Percentiles rank a stretch among this genome's conserved stretches.
Evolutionary conservation across 108 stramenopile genomes (phyloP).

Genomic region (Epipyxis sp.): DNA sequence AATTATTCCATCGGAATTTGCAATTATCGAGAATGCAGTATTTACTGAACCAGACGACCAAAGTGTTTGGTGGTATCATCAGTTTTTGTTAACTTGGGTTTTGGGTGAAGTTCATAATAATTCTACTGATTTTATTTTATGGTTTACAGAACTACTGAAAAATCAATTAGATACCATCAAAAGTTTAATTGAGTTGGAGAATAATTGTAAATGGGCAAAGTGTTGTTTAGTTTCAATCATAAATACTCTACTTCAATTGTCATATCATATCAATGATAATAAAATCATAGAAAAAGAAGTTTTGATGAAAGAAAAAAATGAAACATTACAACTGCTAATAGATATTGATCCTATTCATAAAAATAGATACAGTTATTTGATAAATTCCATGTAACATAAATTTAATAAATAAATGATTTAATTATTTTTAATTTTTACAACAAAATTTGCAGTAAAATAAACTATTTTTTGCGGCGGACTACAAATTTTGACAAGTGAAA

Average conservation of each 20-base stretch:
- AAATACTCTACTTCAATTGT: not conserved
- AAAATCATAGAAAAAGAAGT: too few relatives aligned
- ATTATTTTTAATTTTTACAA: too few relatives aligned
- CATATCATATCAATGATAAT: not conserved
- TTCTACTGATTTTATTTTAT: not conserved
- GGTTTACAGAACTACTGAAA: not conserved
- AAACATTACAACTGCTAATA: not conserved
- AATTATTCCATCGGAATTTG: not conserved
- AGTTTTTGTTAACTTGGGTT: slow-evolving; percentile 55
- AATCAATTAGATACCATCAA: slow-evolving; percentile 12
- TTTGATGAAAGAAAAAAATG: not conserved
- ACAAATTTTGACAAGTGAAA: too few relatives aligned
- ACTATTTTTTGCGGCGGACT: too few relatives aligned
- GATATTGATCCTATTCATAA: not conserved
- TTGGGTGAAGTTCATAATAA: not conserved
- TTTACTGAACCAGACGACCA: slow-evolving; percentile 98
- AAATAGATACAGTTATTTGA: not conserved
- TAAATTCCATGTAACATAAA: too few relatives aligned
- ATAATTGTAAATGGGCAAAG: not conserved
- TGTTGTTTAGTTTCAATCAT: not conserved
- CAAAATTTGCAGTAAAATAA: too few relatives aligned
- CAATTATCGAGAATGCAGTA: slow-evolving; percentile 61
- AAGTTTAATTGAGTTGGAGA: slow-evolving; percentile 16
- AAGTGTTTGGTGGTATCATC: slow-evolving; percentile 93
- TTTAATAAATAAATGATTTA: too few relatives aligned